phyloP scores from a whole-genome alignment of 176 grass and related monocot genomes.

The Zoysia japonica region DNA sequence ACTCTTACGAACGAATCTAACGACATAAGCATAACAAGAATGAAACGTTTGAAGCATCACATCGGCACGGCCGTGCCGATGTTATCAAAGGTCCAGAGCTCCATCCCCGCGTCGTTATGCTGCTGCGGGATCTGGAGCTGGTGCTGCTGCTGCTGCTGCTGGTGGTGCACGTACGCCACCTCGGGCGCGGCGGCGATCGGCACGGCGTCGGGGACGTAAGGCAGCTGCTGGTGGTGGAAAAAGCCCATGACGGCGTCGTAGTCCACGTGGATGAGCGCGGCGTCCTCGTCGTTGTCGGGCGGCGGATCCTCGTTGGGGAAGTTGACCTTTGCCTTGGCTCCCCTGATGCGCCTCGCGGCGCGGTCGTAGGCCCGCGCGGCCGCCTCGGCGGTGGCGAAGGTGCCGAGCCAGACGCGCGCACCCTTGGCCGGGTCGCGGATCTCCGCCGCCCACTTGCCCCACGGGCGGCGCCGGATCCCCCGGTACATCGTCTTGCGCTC shows the following conservation, averaged over 20 bases:
- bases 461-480: conserved; percentile 80
- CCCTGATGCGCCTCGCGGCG: conserved; percentile 71
- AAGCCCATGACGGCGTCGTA: conserved; percentile 38
- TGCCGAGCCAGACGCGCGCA: conserved; percentile 84
- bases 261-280: background rate
- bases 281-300: background rate
- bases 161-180: conserved; percentile 31
- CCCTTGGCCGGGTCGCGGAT: conserved; percentile 86
- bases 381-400: conserved; percentile 77
- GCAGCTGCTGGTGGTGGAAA: conserved; percentile 35
- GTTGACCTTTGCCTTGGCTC: conserved; percentile 89
- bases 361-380: conserved; percentile 79
- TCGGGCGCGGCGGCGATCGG: background rate
- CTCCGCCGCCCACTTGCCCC: conserved; percentile 97
- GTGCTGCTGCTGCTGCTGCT: background rate
- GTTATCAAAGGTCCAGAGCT: conserved; percentile 45
- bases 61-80: conserved; percentile 29
- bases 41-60: background rate
- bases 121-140: no score
- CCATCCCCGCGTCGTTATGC: conserved; percentile 26
- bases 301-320: conserved; percentile 84
- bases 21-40: background rate
- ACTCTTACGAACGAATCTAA: conserved; percentile 6
- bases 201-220: conserved; percentile 17
- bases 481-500: conserved; percentile 63